Evolutionary conservation across 2,329 filamentous ascomycete species (phyloP), one percentile per base, ranked within the genome.

Genomic region (Torrubiella hemipterigena): DNA sequence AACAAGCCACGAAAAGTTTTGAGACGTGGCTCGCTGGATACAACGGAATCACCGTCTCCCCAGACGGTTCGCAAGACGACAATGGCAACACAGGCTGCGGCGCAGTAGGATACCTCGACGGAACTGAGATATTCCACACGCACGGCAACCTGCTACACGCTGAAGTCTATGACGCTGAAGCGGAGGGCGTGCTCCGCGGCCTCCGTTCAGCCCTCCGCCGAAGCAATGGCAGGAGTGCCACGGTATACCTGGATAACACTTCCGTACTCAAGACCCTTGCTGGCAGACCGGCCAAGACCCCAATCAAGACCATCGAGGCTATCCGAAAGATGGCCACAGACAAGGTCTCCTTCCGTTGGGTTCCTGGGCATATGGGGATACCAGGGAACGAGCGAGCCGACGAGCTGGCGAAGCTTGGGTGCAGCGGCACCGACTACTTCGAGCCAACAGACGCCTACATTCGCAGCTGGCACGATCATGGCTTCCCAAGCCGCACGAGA

Each of bases 211-310:
- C 32, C 6, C 15, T 33, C 7, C 14, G 6, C 5, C 20, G 19
- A 9, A 18, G 21, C 26, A 7, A 29, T n/a, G 13, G 20, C 19
- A 33, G 27, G 17, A n/a, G 12, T n/a, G 28, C 30, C 10, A 34
- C 22, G 7, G 18, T 34, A 16, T 34, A 22, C 12, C 27, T 35
- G 8, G 33, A 35, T 21, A 35, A 35, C 16, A 35, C 29, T n/a
- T 23, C 33, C 8, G 33, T 31, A 15, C 28, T 31, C 15, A 25
- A 31, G 24, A 27, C 23, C 20, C 27, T 35, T 11, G 29, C 29
- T 11, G 15, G 17, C 7, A 31, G 14, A 9, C 23, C 29, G 13
- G 18, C 24, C 7, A 15, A 13, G 8, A 31, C 24, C 9, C 31
- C 33, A 21, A 23, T 31, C 13, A n/a, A 19, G 10, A 25, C 18